Conservation (phyloP, 768 basidiomycete species). For the Clavulina sp. region DNA sequence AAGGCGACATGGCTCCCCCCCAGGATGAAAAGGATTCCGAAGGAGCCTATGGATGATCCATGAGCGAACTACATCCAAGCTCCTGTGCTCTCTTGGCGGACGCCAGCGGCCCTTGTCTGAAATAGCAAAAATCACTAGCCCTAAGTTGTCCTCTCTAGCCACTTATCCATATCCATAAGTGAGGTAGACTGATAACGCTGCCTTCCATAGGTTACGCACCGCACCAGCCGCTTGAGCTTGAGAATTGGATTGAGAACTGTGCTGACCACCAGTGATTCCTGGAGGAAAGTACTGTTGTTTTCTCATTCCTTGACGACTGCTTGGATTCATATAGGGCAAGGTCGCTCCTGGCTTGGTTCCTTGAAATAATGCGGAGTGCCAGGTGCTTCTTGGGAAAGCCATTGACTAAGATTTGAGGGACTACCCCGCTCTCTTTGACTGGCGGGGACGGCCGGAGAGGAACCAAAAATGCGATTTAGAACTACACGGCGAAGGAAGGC, state of each 20-base stretch:
- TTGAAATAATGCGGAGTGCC: conserved; percentile 31
- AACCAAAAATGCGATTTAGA: conserved; percentile 14
- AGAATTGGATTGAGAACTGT: conserved; percentile 24
- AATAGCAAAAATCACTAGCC: no score
- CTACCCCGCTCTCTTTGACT: conserved; percentile 35
- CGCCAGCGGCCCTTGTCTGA: no score
- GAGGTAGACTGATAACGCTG: not conserved
- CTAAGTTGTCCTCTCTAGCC: conserved; percentile 2
- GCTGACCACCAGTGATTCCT: conserved; percentile 20
- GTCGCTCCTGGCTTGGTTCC: conserved; percentile 29
- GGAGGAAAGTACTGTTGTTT: conserved; percentile 18
- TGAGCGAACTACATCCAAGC: no score
- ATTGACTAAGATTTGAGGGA: conserved; percentile 37
- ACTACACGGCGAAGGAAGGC: conserved; percentile 17
- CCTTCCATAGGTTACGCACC: conserved; percentile 5
- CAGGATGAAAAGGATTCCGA: no score
- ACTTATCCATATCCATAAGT: no score
- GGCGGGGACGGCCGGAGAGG: not conserved
- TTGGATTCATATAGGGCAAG: conserved; percentile 22
- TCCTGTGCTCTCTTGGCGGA: no score
- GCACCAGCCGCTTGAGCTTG: conserved; percentile 22
- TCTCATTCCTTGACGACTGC: no score
- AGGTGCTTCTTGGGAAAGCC: conserved; percentile 37
- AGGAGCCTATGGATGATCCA: no score
- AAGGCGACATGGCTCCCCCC: no score